Evolutionary conservation across 305 asterid species (phyloP).

Genomic region (Plantago rigida): DNA sequence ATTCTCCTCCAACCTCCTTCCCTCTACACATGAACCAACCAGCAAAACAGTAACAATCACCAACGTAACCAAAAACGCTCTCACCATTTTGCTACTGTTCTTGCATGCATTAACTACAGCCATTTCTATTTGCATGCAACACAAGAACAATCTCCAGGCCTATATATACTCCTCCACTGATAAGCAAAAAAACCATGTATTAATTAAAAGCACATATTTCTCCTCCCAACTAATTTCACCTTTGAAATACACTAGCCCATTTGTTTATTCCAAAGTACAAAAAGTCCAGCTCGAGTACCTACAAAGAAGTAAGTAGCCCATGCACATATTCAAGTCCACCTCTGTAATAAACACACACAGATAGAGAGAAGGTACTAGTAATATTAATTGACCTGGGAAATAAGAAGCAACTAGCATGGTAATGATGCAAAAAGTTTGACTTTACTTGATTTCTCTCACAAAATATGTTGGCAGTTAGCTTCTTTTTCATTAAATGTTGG

Average conservation of each 20-base stretch:
- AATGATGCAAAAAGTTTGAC: slow-evolving; percentile 1
- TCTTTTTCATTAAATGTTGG: slow-evolving; percentile 23
- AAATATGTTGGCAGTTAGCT: slow-evolving; percentile 26
- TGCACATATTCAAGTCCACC: slow-evolving; percentile 38
- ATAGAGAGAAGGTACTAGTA: background rate
- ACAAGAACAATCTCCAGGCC: slow-evolving; percentile 2
- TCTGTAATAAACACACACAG: slow-evolving; percentile 17
- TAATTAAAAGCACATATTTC: slow-evolving; percentile 24
- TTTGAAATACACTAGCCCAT: slow-evolving; percentile 9
- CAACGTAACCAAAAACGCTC: slow-evolving; percentile 9
- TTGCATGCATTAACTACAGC: slow-evolving; percentile 14
- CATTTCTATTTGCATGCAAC: slow-evolving; percentile 24
- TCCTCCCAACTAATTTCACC: slow-evolving; percentile 30
- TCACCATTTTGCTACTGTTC: slow-evolving; percentile 25
- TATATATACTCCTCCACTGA: slow-evolving; percentile 14
- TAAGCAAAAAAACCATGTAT: background rate
- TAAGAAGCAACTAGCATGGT: background rate
- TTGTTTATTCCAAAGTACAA: slow-evolving; percentile 18
- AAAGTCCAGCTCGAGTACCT: slow-evolving; percentile 34
- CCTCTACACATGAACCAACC: slow-evolving; percentile 28
- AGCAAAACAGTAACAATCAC: slow-evolving; percentile 28
- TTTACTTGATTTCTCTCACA: slow-evolving; percentile 24
- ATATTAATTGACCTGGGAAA: slow-evolving; percentile 14
- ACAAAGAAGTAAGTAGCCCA: slow-evolving; percentile 27
- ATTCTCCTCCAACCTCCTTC: slow-evolving; percentile 25